phyloP scores from a whole-genome alignment of 495 filamentous ascomycete species.

The Aeminium ludgeri region DNA sequence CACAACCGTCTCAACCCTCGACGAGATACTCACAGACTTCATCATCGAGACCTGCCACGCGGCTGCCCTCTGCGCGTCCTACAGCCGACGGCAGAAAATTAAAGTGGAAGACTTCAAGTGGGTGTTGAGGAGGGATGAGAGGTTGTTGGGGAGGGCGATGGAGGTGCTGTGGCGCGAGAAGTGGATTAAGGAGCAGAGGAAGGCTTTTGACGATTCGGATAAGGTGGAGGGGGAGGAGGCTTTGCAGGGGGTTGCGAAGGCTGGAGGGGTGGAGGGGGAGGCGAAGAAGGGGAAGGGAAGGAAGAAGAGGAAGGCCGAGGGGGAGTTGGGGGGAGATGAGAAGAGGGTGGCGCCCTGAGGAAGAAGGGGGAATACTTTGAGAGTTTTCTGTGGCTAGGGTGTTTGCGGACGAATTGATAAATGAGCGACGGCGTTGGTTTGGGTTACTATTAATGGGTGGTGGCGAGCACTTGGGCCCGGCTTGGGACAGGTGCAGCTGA shows the following conservation, averaged over 20 bases:
- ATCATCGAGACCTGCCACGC: conserved; percentile 74
- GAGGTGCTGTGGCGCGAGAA: conserved; percentile 70
- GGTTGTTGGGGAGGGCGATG: conserved; percentile 76
- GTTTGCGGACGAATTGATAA: no score
- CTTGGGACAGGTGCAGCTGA: no score
- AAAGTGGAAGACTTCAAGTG: conserved; percentile 97
- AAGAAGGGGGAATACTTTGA: no score
- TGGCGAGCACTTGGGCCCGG: no score
- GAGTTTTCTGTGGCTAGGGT: no score
- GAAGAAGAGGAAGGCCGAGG: conserved; percentile 5
- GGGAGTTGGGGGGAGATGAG: conserved; percentile 5
- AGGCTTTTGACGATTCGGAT: conserved; percentile 36
- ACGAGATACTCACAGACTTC: conserved; percentile 80
- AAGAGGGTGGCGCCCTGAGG: conserved; percentile 8
- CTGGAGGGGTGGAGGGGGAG: conserved; percentile 7
- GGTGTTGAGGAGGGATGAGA: conserved; percentile 64
- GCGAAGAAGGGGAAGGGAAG: conserved; percentile 16
- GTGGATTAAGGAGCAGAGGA: conserved; percentile 58
- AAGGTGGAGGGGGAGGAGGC: conserved; percentile 23
- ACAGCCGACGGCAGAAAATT: conserved; percentile 78
- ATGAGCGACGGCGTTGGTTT: no score
- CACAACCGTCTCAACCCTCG: conserved; percentile 68
- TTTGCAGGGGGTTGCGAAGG: conserved; percentile 15
- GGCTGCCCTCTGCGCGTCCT: conserved; percentile 62
- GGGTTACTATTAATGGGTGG: no score